Evolutionary conservation across 2,329 filamentous ascomycete genomes (phyloP).

Genomic region (Neofusicoccum sp.): DNA sequence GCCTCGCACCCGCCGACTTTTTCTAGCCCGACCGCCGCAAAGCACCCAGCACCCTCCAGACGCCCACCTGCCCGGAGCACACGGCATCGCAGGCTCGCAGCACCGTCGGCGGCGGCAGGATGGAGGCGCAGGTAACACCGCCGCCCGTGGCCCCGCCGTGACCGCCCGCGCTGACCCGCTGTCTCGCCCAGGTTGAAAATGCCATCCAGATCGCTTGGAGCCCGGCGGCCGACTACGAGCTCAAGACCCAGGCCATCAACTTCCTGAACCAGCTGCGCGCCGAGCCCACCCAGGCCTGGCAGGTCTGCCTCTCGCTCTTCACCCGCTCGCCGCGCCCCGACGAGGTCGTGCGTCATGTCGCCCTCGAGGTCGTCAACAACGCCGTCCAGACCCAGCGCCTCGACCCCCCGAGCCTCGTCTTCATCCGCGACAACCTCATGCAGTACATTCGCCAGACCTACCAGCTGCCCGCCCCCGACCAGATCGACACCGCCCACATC

Average conservation of each 20-base stretch:
- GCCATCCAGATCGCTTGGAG: constrained; percentile 94
- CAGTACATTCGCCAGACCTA: constrained; percentile 78
- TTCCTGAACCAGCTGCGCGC: constrained; percentile 75
- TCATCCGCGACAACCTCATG: constrained; percentile 78
- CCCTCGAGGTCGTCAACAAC: constrained; percentile 90
- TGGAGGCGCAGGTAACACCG: constrained; percentile 18
- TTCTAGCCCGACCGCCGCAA: constrained; percentile 13
- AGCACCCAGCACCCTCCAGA: neutral
- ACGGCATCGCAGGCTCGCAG: constrained; percentile 9
- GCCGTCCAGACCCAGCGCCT: constrained; percentile 78
- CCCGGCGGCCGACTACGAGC: constrained; percentile 65
- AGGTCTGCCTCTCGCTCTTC: constrained; percentile 84
- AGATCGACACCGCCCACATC: constrained; percentile 69
- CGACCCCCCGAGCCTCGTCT: constrained; percentile 67
- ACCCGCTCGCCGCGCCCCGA: constrained; percentile 70
- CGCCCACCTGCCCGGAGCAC: neutral
- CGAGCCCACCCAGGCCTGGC: constrained; percentile 83
- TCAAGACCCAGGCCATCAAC: constrained; percentile 83
- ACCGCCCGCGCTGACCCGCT: constrained; percentile 3
- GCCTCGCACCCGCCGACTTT: constrained; percentile 12
- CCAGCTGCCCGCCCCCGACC: constrained; percentile 49
- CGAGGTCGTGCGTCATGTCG: constrained; percentile 84
- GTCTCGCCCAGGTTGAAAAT: constrained; percentile 69
- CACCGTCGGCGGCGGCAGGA: constrained; percentile 18
- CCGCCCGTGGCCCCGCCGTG: neutral